These are phyloP conservation scores for Gossypium longicalyx DNA, from an alignment of 345 rosid genomes.

Conservation along the genomic window DNA sequence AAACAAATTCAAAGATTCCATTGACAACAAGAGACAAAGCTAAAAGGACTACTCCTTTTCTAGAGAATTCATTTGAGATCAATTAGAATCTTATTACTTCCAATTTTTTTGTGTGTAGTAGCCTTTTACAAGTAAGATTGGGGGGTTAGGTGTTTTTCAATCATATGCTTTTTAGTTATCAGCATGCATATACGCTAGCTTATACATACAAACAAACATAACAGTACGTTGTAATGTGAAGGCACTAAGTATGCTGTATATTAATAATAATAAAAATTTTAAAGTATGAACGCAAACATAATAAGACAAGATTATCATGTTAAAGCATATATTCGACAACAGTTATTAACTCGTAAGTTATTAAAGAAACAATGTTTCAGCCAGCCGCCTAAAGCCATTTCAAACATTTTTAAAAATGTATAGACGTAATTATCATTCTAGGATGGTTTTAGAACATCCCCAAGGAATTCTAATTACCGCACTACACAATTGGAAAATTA, in stretches of 20 bases:
- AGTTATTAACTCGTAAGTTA: background rate
- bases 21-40: background rate
- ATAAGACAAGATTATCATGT: background rate
- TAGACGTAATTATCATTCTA: background rate
- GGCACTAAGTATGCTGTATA: background rate
- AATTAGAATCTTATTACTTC: background rate
- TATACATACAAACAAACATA: background rate
- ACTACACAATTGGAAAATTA: background rate
- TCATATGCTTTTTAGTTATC: background rate
- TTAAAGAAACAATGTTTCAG: too few relatives aligned
- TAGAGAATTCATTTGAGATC: background rate
- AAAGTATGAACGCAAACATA: background rate
- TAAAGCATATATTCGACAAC: background rate
- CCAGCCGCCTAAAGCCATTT: too few relatives aligned
- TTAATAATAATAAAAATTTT: background rate
- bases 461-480: background rate
- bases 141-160: background rate
- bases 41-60: background rate
- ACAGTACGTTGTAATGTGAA: background rate
- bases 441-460: background rate
- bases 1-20: background rate
- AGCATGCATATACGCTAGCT: background rate
- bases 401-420: too few relatives aligned
- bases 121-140: background rate
- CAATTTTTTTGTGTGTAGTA: background rate